A percentile compares a stretch with the other conserved stretches of the same genome.
These are phyloP conservation scores for Pulveroboletus ravenelii DNA, from an alignment of 768 basidiomycete genomes.

Conservation along the genomic window DNA sequence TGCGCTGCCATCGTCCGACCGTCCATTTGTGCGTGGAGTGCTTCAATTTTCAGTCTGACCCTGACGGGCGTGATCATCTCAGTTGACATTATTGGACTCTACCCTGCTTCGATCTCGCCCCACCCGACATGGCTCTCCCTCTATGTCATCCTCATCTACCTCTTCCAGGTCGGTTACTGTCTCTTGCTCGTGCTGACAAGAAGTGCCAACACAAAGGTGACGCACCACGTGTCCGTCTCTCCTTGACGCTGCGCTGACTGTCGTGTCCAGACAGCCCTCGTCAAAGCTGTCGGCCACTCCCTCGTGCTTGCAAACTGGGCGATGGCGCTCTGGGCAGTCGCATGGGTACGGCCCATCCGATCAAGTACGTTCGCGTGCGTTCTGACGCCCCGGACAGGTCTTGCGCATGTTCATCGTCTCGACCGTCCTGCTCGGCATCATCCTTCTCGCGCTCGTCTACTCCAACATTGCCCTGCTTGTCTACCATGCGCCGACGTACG, in stretches of 20 bases:
- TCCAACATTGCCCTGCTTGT: conserved; percentile 74
- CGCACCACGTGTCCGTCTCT: neutral
- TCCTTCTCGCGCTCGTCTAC: conserved; percentile 68
- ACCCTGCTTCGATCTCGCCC: conserved; percentile 74
- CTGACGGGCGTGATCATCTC: neutral
- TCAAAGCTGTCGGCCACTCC: conserved; percentile 75
- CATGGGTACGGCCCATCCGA: conserved; percentile 48
- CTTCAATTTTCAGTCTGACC: neutral
- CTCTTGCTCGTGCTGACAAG: conserved; percentile 65
- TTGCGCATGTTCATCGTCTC: conserved; percentile 73
- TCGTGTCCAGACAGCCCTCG: conserved; percentile 48
- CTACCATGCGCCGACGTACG: conserved; percentile 58
- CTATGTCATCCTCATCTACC: conserved; percentile 58
- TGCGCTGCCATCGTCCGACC: conserved; percentile 68
- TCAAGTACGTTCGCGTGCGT: rapidly evolving
- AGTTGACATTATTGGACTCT: conserved; percentile 48
- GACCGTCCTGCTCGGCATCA: conserved; percentile 67
- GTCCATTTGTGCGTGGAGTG: conserved; percentile 41
- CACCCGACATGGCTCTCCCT: conserved; percentile 49
- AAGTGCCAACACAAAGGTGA: conserved; percentile 77
- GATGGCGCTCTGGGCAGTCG: conserved; percentile 75
- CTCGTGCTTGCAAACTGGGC: conserved; percentile 77
- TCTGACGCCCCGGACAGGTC: conserved; percentile 37
- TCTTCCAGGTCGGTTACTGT: conserved; percentile 79
- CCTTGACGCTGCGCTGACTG: neutral